Evolutionary conservation across 2,329 filamentous ascomycete species (phyloP).

Genomic region (Stylonectria norvegica): DNA sequence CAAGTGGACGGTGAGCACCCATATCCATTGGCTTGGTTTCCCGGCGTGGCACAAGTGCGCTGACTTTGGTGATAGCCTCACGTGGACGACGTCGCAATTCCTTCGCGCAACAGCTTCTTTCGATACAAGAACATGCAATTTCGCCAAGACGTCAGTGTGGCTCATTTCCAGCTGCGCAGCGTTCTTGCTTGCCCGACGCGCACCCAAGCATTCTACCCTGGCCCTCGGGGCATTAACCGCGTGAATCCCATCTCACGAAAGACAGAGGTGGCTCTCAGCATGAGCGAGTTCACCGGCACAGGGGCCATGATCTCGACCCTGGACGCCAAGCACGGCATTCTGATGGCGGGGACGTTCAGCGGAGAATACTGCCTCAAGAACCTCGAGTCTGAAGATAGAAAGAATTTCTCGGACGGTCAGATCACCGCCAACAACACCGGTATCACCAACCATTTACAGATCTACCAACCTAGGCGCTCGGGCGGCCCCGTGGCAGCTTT

Average conservation of each 20-base stretch:
- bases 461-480: constrained; percentile 52
- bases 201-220: constrained; percentile 56
- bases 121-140: constrained; percentile 57
- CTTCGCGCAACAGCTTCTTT: constrained; percentile 49
- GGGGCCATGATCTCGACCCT: constrained; percentile 48
- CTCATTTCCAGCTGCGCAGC: constrained; percentile 66
- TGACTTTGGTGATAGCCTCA: constrained; percentile 14
- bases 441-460: constrained; percentile 64
- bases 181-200: constrained; percentile 55
- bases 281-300: constrained; percentile 35
- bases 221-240: constrained; percentile 46
- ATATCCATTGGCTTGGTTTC: constrained; percentile 11
- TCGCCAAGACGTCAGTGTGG: constrained; percentile 49
- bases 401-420: constrained; percentile 40
- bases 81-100: constrained; percentile 29
- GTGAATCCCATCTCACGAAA: constrained; percentile 50
- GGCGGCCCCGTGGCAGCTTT: constrained; percentile 55
- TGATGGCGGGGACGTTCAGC: constrained; percentile 58
- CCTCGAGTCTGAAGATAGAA: constrained; percentile 39
- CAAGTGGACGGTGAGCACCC: constrained; percentile 43
- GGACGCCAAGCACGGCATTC: constrained; percentile 50
- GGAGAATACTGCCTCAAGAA: constrained; percentile 52
- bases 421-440: constrained; percentile 49
- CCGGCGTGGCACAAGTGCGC: background rate
- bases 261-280: constrained; percentile 43